Evolutionary conservation across 805 yeast genomes (phyloP), one percentile per base, ranked within the genome.

Genomic region (Spathaspora girioi): DNA sequence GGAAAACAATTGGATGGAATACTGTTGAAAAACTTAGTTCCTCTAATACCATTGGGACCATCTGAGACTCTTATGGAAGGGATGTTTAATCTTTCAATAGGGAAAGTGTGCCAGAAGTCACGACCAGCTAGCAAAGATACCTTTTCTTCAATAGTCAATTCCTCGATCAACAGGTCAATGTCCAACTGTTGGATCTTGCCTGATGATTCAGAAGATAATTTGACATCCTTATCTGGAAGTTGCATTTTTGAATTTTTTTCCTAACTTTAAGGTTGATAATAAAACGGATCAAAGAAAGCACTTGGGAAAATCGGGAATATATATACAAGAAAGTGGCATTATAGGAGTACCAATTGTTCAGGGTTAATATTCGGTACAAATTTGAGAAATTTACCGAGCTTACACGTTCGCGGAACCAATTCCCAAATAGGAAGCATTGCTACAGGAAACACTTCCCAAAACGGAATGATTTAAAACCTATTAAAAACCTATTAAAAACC

Each of bases 91-190:
- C 77, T 52, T 23, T 59, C 62, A 19, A 79, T 67, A 0, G 73
- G 59, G 48, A 50, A 56, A 2, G 83, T 79, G 64, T 78, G 82
- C 83, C 83, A 80, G 61, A 70, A 69, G 58, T 79, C 83, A 63
- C 6, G 83, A 3, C 76, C 76, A 14, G 75, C 72, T 47, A 71
- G 63, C 29, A 71, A 63, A 3, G 71, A 62, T 55, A 71, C 62
- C 54, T 71, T 71, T 50, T 71, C 75, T 42, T 58, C 57, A 43
- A 69, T 57, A 15, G 73, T 70, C 47, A 71, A 62, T 49, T 69
- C 62, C 15, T 53, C 57, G 46, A 71, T 47, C 35, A 71, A 53
- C 15, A 50, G 35, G 9, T 69, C 75, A 42, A 70, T 60, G 56
- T 70, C 69, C 12, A 70, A 53, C 47, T 47, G 41, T 42, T 47